Base-by-base conservation (phyloP, 2,329 filamentous ascomycete genomes). In the Didymella arachidicola region DNA sequence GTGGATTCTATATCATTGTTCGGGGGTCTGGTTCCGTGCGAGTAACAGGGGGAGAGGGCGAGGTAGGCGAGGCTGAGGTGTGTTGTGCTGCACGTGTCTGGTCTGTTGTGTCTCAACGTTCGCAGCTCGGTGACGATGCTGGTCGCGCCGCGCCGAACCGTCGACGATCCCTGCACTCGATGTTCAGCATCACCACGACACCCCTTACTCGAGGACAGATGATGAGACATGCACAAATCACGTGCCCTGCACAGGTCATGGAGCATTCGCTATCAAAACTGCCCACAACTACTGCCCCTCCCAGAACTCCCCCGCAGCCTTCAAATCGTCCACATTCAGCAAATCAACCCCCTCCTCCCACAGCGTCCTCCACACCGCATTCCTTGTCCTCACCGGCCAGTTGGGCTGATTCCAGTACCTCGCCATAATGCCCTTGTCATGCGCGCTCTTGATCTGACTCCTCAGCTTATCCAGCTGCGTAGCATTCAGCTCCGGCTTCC, bases 391-490 rank as follows among this genome's bases (percentile, higher is more conserved):
- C 27, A 89, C 74, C 7, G 71, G 71, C 78, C 82, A 89, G 2
- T 77, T 77, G 0, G 87, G 87, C 61, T 84, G 82, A 52, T 86
- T 84, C 87, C 86, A 89, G 67, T 89, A 89, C 55, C 87, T 75
- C 1, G 82, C 82, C 55, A 76, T 78, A 58, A 90, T 87, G 0
- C 86, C 87, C 67, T 81, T 85, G 14, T 73, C 77, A 63, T 84
- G 82, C 5, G 87, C 87, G 0, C 70, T 69, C 0, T 68, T 70
- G 18, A 89, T 79, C 72, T 89, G 87, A 10, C 63, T 69, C 26
- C 81, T 74, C 64, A 89, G 71, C 26, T 77, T 72, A n/a, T 76
- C 77, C 18, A 84, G 67, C 70, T 88, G 85, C 22, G 78, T 79
- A 1, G 71, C 76, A 48, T 80, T 82, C 44, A 84, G 71, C 10